Base-by-base conservation (phyloP, 495 filamentous ascomycete genomes). In the Neurospora tetraspora region DNA sequence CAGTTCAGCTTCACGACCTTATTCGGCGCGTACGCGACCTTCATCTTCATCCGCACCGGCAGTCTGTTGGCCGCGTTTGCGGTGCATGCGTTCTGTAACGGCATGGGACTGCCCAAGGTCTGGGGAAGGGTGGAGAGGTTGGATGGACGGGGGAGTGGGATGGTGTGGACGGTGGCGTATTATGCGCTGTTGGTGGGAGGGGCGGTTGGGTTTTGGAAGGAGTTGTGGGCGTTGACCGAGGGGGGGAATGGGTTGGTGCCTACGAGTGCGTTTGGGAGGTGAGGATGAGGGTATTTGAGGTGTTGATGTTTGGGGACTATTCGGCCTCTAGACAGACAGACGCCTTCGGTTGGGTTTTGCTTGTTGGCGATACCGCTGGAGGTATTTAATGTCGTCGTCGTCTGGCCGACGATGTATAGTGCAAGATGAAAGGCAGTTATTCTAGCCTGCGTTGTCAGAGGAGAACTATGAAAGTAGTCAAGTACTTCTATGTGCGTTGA, bases 1-100 rank as follows among this genome's bases (percentile, higher is more conserved):
- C 96, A 99, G 78, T 91, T 99, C 76, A 84, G 86, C n/a, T 99
- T 96, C 78, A 98, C 96, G 5, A 93, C 93, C 20, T 78, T 98
- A 34, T 99, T 99, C 74, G 96, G 96, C 68, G 94, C 93, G 83
- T 97, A 85, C 82, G 94, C 93, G 1, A 92, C 92, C 4, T 99
- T 98, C 75, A 40, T 97, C n/a, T 97, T 91, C 75, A 78, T 99
- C 8, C 89, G 96, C 42, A 96, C 94, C 0, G 95, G 94, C 1
- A 96, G 90, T 27, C 77, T 97, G 42, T 82, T 87, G 61, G 90
- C 91, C 10, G 89, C 90, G 14, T 90, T 94, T 53, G 76, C 90
- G 12, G 90, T 90, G 11, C 96, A 99, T 78, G 87, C 88, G 11
- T 97, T 98, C 82, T 98, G 96, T 82, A 99, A 99, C 78, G 93